These are phyloP conservation scores for Grigorovia jiainica DNA, from an alignment of 805 yeast species.

Conservation along the genomic window DNA sequence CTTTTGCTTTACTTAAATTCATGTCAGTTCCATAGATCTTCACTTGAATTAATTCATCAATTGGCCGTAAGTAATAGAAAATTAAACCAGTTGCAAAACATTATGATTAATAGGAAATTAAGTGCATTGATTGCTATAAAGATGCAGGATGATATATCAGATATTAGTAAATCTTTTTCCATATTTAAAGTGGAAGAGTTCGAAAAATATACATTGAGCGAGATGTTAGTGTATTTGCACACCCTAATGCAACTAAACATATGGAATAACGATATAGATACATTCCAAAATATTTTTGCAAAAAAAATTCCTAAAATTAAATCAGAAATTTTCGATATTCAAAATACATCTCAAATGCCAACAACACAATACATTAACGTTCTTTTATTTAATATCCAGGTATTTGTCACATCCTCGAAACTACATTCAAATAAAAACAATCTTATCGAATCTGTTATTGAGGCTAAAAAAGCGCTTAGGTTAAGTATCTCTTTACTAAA, in stretches of 20 bases:
- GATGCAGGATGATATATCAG: not conserved
- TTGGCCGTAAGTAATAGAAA: not conserved
- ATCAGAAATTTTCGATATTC: slow-evolving; percentile 19
- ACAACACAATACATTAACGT: slow-evolving; percentile 16
- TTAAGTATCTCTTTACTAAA: slow-evolving; percentile 45
- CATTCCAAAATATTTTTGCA: slow-evolving; percentile 15
- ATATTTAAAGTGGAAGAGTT: not conserved
- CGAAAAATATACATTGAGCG: not conserved
- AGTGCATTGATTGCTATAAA: not conserved
- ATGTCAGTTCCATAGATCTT: slow-evolving; percentile 18
- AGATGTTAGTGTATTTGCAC: slow-evolving; percentile 5
- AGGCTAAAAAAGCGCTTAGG: slow-evolving; percentile 41
- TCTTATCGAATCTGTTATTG: slow-evolving; percentile 22
- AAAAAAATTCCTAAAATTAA: slow-evolving; percentile 9
- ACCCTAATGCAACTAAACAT: slow-evolving; percentile 4
- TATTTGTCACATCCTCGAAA: slow-evolving; percentile 14
- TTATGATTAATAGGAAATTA: not conserved
- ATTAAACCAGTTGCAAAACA: slow-evolving; percentile 1
- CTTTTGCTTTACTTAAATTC: slow-evolving; percentile 20
- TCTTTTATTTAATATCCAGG: slow-evolving; percentile 22
- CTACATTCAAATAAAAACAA: slow-evolving; percentile 13
- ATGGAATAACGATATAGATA: slow-evolving; percentile 9
- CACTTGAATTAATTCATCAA: slow-evolving; percentile 7
- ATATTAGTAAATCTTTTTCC: not conserved
- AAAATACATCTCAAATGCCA: slow-evolving; percentile 15